phyloP scores from a whole-genome alignment of 176 grass and related monocot genomes.

The Coix lacrymajobi region DNA sequence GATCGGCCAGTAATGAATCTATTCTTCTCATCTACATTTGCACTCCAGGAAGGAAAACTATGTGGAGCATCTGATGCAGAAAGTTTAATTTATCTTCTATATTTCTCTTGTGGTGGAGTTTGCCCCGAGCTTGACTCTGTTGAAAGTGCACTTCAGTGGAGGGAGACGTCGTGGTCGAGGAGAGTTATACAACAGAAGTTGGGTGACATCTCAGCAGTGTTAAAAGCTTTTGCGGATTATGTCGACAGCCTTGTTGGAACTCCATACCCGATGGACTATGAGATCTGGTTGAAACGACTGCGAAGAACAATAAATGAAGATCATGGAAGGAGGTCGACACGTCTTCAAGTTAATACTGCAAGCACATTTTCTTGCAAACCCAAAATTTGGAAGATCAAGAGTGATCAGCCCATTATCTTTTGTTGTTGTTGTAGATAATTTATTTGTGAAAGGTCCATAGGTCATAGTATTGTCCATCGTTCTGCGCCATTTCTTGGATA shows the following conservation, averaged over 20 bases:
- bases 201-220: conserved; percentile 71
- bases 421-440: conserved; percentile 67
- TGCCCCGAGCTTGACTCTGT: conserved; percentile 86
- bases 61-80: conserved; percentile 88
- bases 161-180: conserved; percentile 86
- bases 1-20: conserved; percentile 86
- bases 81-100: conserved; percentile 91
- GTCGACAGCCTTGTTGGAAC: conserved; percentile 95
- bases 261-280: conserved; percentile 88
- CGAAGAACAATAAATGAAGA: conserved; percentile 86
- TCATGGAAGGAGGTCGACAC: conserved; percentile 79
- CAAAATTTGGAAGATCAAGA: conserved; percentile 25
- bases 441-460: conserved; percentile 53
- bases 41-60: conserved; percentile 88
- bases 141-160: conserved; percentile 88
- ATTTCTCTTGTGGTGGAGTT: conserved; percentile 79
- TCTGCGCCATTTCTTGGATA: background rate
- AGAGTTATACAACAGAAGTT: conserved; percentile 93
- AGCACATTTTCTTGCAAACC: conserved; percentile 11
- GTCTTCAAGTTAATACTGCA: conserved; percentile 42
- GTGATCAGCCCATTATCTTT: conserved; percentile 1
- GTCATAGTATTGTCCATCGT: conserved; percentile 16
- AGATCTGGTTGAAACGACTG: conserved; percentile 95
- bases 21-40: conserved; percentile 90
- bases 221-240: conserved; percentile 99